These are phyloP conservation scores for Murraya paniculata DNA, from an alignment of 345 rosid species.

Conservation along the genomic window DNA sequence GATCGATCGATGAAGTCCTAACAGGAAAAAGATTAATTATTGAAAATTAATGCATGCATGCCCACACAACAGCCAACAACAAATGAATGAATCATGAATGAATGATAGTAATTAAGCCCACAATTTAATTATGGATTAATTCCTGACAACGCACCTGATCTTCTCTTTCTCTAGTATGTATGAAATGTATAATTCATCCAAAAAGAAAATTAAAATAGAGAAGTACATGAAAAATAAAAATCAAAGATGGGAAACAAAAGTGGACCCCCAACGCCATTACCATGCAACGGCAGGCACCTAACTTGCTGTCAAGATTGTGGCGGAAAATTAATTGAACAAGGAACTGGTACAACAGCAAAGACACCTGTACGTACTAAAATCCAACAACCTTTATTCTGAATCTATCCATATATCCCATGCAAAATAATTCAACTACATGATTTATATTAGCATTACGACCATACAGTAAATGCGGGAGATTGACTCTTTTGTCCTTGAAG, in stretches of 20 bases:
- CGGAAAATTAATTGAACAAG: background rate
- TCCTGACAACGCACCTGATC: too few species aligned
- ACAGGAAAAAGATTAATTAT: background rate
- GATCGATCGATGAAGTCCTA: background rate
- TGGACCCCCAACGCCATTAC: background rate
- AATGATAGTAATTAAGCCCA: too few species aligned
- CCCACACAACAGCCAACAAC: background rate
- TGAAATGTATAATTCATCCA: too few species aligned
- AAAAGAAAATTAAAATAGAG: background rate
- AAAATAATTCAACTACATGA: background rate
- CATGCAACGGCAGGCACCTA: background rate
- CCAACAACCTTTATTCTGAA: background rate
- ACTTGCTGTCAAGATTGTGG: slow-evolving; percentile 2
- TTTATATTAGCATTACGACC: too few species aligned
- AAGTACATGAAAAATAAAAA: background rate
- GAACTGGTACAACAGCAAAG: slow-evolving; percentile 2
- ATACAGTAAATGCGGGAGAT: too few species aligned
- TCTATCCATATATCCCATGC: background rate
- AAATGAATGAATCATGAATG: background rate
- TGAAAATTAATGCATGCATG: background rate
- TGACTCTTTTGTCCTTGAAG: too few species aligned
- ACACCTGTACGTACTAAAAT: slow-evolving; percentile 22
- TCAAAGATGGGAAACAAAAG: background rate
- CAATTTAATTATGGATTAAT: too few species aligned
- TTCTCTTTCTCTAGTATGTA: too few species aligned